A percentile compares a stretch with the other conserved stretches of the same genome.
These are phyloP conservation scores for Cynanchum wilfordii DNA, from an alignment of 257 asterid species.

Conservation along the genomic window DNA sequence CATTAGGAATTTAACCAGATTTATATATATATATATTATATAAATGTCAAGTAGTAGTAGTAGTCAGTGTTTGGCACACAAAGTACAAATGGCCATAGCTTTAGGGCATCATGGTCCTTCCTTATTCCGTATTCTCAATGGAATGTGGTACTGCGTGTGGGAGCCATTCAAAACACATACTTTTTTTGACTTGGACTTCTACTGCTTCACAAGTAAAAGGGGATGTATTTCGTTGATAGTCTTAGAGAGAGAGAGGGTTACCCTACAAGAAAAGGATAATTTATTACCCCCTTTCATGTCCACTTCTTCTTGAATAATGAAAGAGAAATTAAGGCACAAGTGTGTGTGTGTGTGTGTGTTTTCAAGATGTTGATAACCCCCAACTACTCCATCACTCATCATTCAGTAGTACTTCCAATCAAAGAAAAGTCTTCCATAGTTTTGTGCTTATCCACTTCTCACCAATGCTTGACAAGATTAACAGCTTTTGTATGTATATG, in stretches of 20 bases:
- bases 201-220: not conserved
- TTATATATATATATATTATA: too few relatives aligned
- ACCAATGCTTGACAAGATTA: not conserved
- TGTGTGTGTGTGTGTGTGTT: too few relatives aligned
- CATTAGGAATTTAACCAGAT: too few relatives aligned
- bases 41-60: not conserved
- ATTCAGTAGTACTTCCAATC: too few relatives aligned
- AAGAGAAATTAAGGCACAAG: too few relatives aligned
- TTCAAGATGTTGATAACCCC: not conserved
- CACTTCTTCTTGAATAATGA: not conserved
- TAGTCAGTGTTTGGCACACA: not conserved
- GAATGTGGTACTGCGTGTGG: conserved; percentile 5
- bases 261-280: not conserved
- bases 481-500: too few relatives aligned
- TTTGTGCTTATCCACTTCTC: not conserved
- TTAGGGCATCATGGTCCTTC: conserved; percentile 5
- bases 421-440: not conserved
- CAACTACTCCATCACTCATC: too few relatives aligned
- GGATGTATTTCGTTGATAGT: conserved; percentile 3
- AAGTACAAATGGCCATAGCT: conserved; percentile 11
- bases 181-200: conserved; percentile 13
- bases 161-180: conserved; percentile 6
- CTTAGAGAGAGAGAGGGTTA: not conserved
- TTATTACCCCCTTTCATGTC: not conserved
- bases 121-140: not conserved